Conservation (phyloP, 2,329 filamentous ascomycete genomes). For the Colletotrichum sp. region DNA sequence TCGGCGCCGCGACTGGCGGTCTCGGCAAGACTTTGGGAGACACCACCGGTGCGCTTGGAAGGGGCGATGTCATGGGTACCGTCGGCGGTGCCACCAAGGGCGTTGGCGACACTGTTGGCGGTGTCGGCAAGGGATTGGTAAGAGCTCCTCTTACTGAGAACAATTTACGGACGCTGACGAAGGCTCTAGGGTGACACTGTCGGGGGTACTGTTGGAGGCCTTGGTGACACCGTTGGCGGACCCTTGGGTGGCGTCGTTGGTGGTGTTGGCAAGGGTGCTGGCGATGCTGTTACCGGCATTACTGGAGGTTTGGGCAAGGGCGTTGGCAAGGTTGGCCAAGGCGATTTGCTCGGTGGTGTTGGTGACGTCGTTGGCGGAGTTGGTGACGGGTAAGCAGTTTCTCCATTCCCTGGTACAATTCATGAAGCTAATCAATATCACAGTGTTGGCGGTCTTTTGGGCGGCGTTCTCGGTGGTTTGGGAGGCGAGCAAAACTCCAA, state of each 20-base stretch:
- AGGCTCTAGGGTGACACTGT: slow-evolving; percentile 2
- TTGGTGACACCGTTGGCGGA: slow-evolving; percentile 14
- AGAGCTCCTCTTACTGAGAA: not conserved
- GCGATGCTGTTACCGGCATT: slow-evolving; percentile 16
- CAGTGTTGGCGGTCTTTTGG: slow-evolving; percentile 9
- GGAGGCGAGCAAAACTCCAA: not conserved
- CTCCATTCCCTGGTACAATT: too few relatives aligned
- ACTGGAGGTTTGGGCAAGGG: slow-evolving; percentile 11
- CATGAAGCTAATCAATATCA: too few relatives aligned
- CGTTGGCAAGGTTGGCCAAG: slow-evolving; percentile 11
- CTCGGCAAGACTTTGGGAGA: slow-evolving; percentile 8
- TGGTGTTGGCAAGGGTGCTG: slow-evolving; percentile 10
- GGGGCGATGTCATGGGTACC: slow-evolving; percentile 4
- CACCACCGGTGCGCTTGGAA: slow-evolving; percentile 9
- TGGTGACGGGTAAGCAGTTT: slow-evolving; percentile 4
- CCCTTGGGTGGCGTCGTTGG: slow-evolving; percentile 14
- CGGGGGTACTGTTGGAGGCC: slow-evolving; percentile 12
- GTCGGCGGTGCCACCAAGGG: slow-evolving; percentile 6
- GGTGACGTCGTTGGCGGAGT: slow-evolving; percentile 15
- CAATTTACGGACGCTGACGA: not conserved
- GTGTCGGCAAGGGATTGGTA: slow-evolving; percentile 18
- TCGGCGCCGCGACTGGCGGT: slow-evolving; percentile 4
- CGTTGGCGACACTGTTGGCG: slow-evolving; percentile 13
- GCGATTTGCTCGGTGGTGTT: slow-evolving; percentile 6
- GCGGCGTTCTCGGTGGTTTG: slow-evolving; percentile 3